Percentiles rank a stretch among this genome's conserved stretches.
phyloP scores from a whole-genome alignment of 2,329 filamentous ascomycete species.

The Talaromyces verruculosus region DNA sequence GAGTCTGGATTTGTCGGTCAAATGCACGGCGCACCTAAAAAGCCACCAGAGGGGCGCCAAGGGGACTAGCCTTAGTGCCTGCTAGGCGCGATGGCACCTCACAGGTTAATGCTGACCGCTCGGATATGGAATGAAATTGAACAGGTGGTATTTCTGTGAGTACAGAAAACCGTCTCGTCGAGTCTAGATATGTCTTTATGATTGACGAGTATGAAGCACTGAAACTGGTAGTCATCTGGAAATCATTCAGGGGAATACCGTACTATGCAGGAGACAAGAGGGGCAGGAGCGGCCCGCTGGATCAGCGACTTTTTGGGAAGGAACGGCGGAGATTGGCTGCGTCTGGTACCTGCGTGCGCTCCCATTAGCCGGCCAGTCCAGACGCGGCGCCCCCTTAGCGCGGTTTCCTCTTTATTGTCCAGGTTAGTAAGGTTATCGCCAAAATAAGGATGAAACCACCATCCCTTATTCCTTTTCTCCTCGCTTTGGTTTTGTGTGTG shows the following conservation, averaged over 20 bases:
- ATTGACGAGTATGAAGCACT: not conserved
- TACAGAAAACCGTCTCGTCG: not conserved
- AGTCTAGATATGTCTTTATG: not conserved
- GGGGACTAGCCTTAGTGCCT: not conserved
- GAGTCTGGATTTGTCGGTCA: conserved; percentile 4
- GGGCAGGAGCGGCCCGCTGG: conserved; percentile 9
- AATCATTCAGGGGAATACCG: not conserved
- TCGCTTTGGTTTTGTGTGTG: not conserved
- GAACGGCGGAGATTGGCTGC: not conserved
- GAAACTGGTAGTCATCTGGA: not conserved
- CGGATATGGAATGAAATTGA: not conserved
- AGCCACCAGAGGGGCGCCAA: conserved; percentile 24
- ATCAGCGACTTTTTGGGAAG: conserved; percentile 8
- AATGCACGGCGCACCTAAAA: not conserved
- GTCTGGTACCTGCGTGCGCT: conserved; percentile 7
- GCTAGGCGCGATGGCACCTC: conserved; percentile 9
- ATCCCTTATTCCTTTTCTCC: conserved; percentile 8
- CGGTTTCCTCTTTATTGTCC: conserved; percentile 13
- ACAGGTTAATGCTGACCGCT: conserved; percentile 9
- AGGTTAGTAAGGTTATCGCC: not conserved
- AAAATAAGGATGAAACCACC: conserved; percentile 13
- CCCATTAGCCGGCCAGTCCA: not conserved
- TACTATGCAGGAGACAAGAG: not conserved
- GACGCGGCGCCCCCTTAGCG: conserved; percentile 8
- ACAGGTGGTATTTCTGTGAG: not conserved